Base-by-base conservation (phyloP, 1,284 basidiomycete genomes). In the Laetiporus sulphureus region DNA sequence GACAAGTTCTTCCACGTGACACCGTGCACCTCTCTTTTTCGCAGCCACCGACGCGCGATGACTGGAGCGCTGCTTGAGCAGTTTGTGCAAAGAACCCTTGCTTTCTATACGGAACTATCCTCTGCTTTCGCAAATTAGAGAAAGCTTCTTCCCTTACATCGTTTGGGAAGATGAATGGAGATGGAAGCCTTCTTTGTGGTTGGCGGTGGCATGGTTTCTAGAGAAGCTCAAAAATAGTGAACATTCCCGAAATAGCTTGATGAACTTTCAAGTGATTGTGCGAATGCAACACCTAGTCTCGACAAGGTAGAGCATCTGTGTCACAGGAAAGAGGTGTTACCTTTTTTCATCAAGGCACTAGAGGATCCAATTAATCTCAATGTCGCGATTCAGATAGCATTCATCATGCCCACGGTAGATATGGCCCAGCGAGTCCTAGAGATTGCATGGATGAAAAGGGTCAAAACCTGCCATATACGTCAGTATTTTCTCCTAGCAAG, bases 341-440 rank as follows among this genome's bases (percentile, higher is more conserved):
- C 57, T 2, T 62, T 54, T 32, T 48, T 61, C 1, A 20, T 47
- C 10, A 56, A 56, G 35, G 60, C 56, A 2, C 51, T 61, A 53
- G 53, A 60, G 29, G 59, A 58, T 42, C 50, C 49, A 12, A 55
- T 58, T 45, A 60, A 60, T 33, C 40, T 58, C 7, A 58, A 61
- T 39, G 58, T 56, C 19, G 50, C 47, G 20, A 37, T 62, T 6
- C 59, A 59, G 34, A 38, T 53, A 34, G 56, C 57, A 8, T 58
- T 58, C 45, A 44, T 59, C 15, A 50, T 48, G 50, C 53, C 56
- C 15, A 52, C 51, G 29, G 34, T 53, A 3, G 41, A 50, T 22
- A 7, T 8, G 8, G 25, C 8, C 7, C 8, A 7, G 7, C 25
- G 25, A 27, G 25, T 27, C 13, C 8, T 27, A 8, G 7, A 13